Percentiles rank a stretch among this genome's conserved stretches.
phyloP scores from a whole-genome alignment of 2,329 filamentous ascomycete genomes.

The Aspergillus fijiensis region DNA sequence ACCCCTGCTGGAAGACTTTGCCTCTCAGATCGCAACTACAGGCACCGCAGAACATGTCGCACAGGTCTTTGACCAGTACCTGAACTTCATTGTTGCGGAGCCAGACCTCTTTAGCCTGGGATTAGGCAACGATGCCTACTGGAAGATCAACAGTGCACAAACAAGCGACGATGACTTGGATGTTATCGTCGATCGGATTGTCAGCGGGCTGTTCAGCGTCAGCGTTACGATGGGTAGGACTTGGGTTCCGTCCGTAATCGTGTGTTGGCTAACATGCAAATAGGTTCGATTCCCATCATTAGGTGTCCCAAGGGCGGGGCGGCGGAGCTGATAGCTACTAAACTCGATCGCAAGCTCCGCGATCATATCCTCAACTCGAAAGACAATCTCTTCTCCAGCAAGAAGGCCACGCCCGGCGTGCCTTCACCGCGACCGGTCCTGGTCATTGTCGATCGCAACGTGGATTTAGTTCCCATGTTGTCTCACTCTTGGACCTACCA shows the following conservation, averaged over 20 bases:
- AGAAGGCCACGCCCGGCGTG: constrained; percentile 62
- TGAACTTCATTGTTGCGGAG: constrained; percentile 96
- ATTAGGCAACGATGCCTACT: constrained; percentile 90
- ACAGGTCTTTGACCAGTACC: constrained; percentile 92
- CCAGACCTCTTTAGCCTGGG: constrained; percentile 93
- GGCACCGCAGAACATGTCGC: constrained; percentile 86
- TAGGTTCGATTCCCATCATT: constrained; percentile 90
- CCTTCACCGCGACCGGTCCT: constrained; percentile 80
- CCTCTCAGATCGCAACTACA: constrained; percentile 77
- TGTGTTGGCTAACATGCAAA: constrained; percentile 19
- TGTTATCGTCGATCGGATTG: constrained; percentile 81
- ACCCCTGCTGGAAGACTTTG: constrained; percentile 91
- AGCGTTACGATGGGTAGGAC: constrained; percentile 89
- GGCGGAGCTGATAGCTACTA: constrained; percentile 89
- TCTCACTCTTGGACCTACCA: constrained; percentile 94
- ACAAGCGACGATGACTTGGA: constrained; percentile 90
- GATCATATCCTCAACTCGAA: constrained; percentile 98
- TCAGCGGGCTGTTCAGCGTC: constrained; percentile 95
- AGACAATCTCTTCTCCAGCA: constrained; percentile 85
- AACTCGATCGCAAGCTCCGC: constrained; percentile 90
- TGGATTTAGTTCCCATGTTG: constrained; percentile 97
- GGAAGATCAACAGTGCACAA: constrained; percentile 90
- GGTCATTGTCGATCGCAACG: constrained; percentile 89
- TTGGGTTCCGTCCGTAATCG: not conserved
- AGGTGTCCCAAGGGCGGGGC: constrained; percentile 89